Evolutionary conservation across 2,329 filamentous ascomycete genomes (phyloP), one percentile per base, ranked within the genome.

Genomic region (Pseudogymnoascus sp.): DNA sequence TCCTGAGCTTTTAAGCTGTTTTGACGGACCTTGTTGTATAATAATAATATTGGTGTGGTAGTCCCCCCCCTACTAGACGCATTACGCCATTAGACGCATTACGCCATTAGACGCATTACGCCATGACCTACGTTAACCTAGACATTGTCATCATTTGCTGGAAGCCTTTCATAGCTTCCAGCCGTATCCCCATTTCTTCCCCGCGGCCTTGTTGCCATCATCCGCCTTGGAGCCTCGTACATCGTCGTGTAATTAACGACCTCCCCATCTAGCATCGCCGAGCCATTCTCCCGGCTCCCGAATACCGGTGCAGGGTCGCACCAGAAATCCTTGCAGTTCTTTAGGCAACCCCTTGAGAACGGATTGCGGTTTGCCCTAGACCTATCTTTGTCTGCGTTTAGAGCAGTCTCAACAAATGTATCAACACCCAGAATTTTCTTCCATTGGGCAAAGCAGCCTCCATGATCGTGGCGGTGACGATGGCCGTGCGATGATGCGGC

Each of bases 281-380:
- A 81, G 11, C 92, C 92, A 60, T 84, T 88, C 70, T 90, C 85
- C 64, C 88, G 83, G 69, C 82, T 84, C 10, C 88, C 86, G 73
- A 96, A 93, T 16, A 96, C 75, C 0, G 93, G 89, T 1, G 90
- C 87, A 1, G 90, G 86, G 73, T 97, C 94, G 70, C 90, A 93
- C 91, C 92, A 97, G 74, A 99, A 99, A 75, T 99, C 95, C 68
- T 85, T 88, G 76, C 94, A 99, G 73, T 99, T 99, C 64, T 87
- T 84, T n/a, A 95, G 69, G 40, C 91, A 81, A 6, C 94, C 94
- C 33, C 86, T 82, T 64, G 87, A 93, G 75, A 93, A 99, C 0
- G 92, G 92, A 73, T 97, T 99, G 63, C 67, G 66, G 12, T 80
- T 80, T 66, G 81, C 76, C 68, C 79, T 80, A 76, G 65, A 72